Percentiles rank a stretch among this genome's conserved stretches.
Evolutionary conservation across 1,284 basidiomycete genomes (phyloP).

Genomic region (Vanrija sp.): DNA sequence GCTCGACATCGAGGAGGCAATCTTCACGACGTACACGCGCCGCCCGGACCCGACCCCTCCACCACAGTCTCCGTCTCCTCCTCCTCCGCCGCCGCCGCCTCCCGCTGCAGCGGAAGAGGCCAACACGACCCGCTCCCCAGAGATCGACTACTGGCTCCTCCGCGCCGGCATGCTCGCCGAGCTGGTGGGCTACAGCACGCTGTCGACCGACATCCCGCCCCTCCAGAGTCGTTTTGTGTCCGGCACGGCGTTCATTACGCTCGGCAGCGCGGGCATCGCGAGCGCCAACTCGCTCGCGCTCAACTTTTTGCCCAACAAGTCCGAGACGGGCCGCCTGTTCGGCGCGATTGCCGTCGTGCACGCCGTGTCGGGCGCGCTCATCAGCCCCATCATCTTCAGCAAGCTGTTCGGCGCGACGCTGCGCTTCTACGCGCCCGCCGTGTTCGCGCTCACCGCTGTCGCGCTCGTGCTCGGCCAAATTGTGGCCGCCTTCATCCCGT

Average conservation of each 20-base stretch:
- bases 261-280: conserved; percentile 35
- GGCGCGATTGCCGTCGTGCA: conserved; percentile 44
- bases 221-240: conserved; percentile 28
- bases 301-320: conserved; percentile 33
- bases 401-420: conserved; percentile 40
- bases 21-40: no score
- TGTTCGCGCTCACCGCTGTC: conserved; percentile 37
- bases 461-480: conserved; percentile 13
- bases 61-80: not conserved
- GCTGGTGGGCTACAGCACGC: conserved; percentile 54
- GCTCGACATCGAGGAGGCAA: no score
- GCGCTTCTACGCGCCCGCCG: conserved; percentile 35
- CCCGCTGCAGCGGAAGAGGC: not conserved
- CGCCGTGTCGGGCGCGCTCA: conserved; percentile 37
- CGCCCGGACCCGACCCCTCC: no score
- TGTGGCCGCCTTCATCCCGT: no score
- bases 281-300: conserved; percentile 46
- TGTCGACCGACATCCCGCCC: conserved; percentile 42
- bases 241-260: conserved; percentile 28
- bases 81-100: conserved; percentile 4
- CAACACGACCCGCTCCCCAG: conserved; percentile 27
- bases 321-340: conserved; percentile 45
- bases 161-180: conserved; percentile 54
- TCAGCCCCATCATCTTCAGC: conserved; percentile 42
- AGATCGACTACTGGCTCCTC: conserved; percentile 42